These are phyloP conservation scores for Phytophthora pini DNA, from an alignment of 352 stramenopile genomes.

Conservation along the genomic window DNA sequence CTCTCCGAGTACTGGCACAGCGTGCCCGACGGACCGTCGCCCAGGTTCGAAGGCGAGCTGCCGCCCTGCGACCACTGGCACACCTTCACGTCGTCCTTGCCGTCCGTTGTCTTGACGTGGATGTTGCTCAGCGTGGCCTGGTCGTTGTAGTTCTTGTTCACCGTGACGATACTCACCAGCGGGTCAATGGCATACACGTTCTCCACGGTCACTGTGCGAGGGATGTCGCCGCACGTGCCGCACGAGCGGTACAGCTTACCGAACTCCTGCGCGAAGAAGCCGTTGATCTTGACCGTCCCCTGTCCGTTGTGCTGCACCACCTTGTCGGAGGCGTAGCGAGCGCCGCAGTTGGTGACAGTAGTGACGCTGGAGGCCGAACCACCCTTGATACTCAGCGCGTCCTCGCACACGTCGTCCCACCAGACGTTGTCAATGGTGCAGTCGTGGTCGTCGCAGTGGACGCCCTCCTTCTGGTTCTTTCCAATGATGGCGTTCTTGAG, in stretches of 20 bases:
- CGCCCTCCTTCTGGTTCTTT: constrained; percentile 25
- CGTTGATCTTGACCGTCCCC: constrained; percentile 5
- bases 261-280: constrained; percentile 13
- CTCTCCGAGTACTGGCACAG: constrained; percentile 32
- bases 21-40: constrained; percentile 23
- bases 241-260: constrained; percentile 31
- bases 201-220: constrained; percentile 29
- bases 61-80: constrained; percentile 36
- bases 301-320: constrained; percentile 19
- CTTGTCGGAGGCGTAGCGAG: constrained; percentile 48
- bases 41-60: constrained; percentile 24
- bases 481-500: constrained; percentile 33
- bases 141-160: constrained; percentile 52
- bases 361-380: constrained; percentile 28
- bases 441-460: constrained; percentile 3
- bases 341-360: constrained; percentile 37
- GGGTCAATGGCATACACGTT: constrained; percentile 48
- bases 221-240: constrained; percentile 43
- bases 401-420: constrained; percentile 24
- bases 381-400: constrained; percentile 42
- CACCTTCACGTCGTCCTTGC: constrained; percentile 23
- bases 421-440: constrained; percentile 18
- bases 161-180: constrained; percentile 38
- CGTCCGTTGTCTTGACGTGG: constrained; percentile 12
- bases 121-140: constrained; percentile 50